Percentiles rank a stretch among this genome's conserved stretches.
Evolutionary conservation across 2,329 filamentous ascomycete species (phyloP).

Genomic region (Rutstroemia sp.): DNA sequence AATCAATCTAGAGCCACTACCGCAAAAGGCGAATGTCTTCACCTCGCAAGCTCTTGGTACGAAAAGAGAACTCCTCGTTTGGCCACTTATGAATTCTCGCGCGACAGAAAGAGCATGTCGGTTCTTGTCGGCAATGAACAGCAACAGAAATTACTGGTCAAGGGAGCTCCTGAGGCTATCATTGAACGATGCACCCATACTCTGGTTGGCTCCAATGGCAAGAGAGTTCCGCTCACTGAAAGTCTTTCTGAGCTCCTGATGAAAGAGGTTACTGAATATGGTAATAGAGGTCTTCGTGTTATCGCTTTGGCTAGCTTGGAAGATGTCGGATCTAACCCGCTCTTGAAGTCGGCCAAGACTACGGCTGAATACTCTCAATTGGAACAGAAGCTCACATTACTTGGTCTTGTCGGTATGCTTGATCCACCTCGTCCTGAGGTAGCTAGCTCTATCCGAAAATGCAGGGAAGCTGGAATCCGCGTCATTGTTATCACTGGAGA

Average conservation of each 20-base stretch:
- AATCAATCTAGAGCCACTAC: conserved; percentile 44
- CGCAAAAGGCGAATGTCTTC: conserved; percentile 54
- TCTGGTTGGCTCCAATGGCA: conserved; percentile 70
- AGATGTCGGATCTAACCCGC: conserved; percentile 61
- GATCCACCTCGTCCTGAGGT: conserved; percentile 95
- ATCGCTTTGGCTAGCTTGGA: conserved; percentile 87
- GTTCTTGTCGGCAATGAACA: conserved; percentile 70
- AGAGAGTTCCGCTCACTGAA: conserved; percentile 63
- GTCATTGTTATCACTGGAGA: conserved; percentile 98
- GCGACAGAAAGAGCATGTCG: conserved; percentile 99
- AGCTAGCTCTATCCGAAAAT: conserved; percentile 75
- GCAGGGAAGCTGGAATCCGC: conserved; percentile 86
- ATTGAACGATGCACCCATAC: conserved; percentile 85
- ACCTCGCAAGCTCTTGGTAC: conserved; percentile 79
- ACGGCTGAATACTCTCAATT: conserved; percentile 77
- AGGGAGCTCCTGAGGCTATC: conserved; percentile 91
- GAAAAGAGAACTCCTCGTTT: conserved; percentile 68
- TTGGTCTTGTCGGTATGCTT: conserved; percentile 92
- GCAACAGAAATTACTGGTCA: conserved; percentile 79
- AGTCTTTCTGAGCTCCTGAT: conserved; percentile 63
- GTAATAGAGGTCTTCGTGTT: conserved; percentile 85
- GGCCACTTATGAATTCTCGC: conserved; percentile 92
- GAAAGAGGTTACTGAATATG: conserved; percentile 80
- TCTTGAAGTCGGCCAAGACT: conserved; percentile 69
- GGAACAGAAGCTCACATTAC: conserved; percentile 88